These are phyloP conservation scores for Ascochyta lentis DNA, from an alignment of 2,329 filamentous ascomycete species.

Conservation along the genomic window DNA sequence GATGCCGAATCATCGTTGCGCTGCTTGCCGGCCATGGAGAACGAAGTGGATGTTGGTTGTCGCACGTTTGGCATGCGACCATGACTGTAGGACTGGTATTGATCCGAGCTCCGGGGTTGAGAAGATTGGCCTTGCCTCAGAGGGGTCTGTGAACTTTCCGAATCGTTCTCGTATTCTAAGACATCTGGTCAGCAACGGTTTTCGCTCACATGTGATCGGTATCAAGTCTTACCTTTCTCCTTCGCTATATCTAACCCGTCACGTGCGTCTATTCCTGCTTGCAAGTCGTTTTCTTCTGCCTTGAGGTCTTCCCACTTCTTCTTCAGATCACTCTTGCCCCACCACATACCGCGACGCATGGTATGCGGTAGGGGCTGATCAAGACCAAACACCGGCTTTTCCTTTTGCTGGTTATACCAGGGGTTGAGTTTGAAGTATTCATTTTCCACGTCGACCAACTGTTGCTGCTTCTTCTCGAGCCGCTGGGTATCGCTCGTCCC, in stretches of 20 bases:
- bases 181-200: background rate
- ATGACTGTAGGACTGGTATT: conserved; percentile 19
- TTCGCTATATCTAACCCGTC: conserved; percentile 25
- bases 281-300: conserved; percentile 15
- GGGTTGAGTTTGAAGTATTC: conserved; percentile 62
- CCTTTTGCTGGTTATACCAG: conserved; percentile 59
- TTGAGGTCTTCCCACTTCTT: conserved; percentile 41
- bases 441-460: conserved; percentile 54
- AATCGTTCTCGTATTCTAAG: conserved; percentile 20
- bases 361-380: conserved; percentile 63
- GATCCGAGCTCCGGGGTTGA: conserved; percentile 3
- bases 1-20: conserved; percentile 3
- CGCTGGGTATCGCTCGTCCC: conserved; percentile 21
- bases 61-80: conserved; percentile 27
- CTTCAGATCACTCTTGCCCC: conserved; percentile 54
- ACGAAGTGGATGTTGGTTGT: conserved; percentile 5
- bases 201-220: too few relatives aligned
- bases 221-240: conserved; percentile 20
- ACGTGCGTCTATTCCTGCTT: conserved; percentile 26
- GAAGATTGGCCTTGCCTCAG: conserved; percentile 1
- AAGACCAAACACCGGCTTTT: conserved; percentile 62
- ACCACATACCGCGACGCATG: conserved; percentile 59
- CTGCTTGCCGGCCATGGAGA: conserved; percentile 17
- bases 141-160: conserved; percentile 22
- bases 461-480: conserved; percentile 36